Base-by-base conservation (phyloP, 805 yeast genomes). In the Starmerella asiatica region DNA sequence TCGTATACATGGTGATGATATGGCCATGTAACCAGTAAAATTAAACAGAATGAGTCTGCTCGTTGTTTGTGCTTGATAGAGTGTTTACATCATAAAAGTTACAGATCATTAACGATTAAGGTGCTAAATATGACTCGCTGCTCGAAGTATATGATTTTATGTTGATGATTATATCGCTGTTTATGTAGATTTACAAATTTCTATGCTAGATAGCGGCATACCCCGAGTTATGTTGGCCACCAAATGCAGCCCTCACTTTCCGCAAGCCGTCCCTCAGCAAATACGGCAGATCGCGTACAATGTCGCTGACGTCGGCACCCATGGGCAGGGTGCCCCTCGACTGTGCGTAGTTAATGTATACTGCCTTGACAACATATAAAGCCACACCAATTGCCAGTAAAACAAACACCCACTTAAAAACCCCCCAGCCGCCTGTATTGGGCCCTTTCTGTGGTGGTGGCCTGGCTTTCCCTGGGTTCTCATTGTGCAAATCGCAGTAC, bases 161-260 rank as follows among this genome's bases (percentile, higher is more conserved):
- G n/a, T n/a, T n/a, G n/a, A n/a, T n/a, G n/a, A n/a, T n/a, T n/a
- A n/a, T n/a, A n/a, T n/a, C n/a, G n/a, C n/a, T n/a, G n/a, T n/a
- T n/a, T n/a, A n/a, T n/a, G n/a, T n/a, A n/a, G n/a, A n/a, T n/a
- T n/a, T n/a, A n/a, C n/a, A n/a, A n/a, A n/a, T n/a, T n/a, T n/a
- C n/a, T n/a, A n/a, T n/a, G n/a, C 26, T 65, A 86, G 9, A 91
- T 93, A 27, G 96, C 97, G 55, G 93, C 77, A 58, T 91, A 88
- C 16, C 94, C 97, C 21, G 93, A 93, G 56, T 94, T 71, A 51
- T 67, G 65, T 34, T 70, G 62, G 18, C 75, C 70, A 5, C 86
- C 78, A 38, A 77, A 67, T 26, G 86, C 83, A 37, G 71, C 71
- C 31, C 74, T 62, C 3, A 86, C 67, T 59, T 86, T 94, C 46